Percentiles rank a stretch among this genome's conserved stretches.
phyloP scores from a whole-genome alignment of 441 rosid species.

The Mallotus repandus region DNA sequence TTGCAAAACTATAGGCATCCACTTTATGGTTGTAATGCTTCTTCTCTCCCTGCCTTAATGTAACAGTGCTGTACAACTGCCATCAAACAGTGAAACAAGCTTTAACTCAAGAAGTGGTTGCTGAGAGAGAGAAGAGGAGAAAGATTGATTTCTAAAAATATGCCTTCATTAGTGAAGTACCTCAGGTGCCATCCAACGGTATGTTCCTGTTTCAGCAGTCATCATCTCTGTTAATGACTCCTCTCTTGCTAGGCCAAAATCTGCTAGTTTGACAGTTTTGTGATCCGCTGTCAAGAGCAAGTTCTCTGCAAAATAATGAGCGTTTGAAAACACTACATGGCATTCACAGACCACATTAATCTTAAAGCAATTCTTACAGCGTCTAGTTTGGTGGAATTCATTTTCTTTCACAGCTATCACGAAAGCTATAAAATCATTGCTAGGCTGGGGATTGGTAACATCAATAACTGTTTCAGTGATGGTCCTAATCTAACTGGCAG shows the following conservation, averaged over 20 bases:
- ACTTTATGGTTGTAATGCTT: conserved; percentile 89
- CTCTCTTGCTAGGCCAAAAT: conserved; percentile 97
- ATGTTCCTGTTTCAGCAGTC: conserved; percentile 98
- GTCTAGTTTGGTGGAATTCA: not conserved
- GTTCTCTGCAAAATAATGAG: conserved; percentile 57
- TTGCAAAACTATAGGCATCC: conserved; percentile 91
- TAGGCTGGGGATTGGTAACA: not conserved
- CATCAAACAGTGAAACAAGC: conserved; percentile 1
- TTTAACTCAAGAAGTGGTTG: not conserved
- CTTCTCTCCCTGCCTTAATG: conserved; percentile 91
- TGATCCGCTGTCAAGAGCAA: conserved; percentile 78
- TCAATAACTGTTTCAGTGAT: not conserved
- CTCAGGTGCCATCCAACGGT: conserved; percentile 99
- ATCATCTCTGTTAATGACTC: conserved; percentile 97
- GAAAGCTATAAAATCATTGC: not conserved
- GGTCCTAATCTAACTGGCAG: not conserved
- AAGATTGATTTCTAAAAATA: not conserved
- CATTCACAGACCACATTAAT: not conserved
- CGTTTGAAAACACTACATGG: conserved; percentile 1
- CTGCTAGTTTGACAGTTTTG: conserved; percentile 84
- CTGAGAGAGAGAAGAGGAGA: not conserved
- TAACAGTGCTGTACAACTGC: conserved; percentile 65
- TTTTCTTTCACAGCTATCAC: not conserved
- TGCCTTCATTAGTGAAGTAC: conserved; percentile 30
- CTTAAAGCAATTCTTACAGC: not conserved